These are phyloP conservation scores for Echites panduratus DNA, from an alignment of 257 asterid species.

Conservation along the genomic window DNA sequence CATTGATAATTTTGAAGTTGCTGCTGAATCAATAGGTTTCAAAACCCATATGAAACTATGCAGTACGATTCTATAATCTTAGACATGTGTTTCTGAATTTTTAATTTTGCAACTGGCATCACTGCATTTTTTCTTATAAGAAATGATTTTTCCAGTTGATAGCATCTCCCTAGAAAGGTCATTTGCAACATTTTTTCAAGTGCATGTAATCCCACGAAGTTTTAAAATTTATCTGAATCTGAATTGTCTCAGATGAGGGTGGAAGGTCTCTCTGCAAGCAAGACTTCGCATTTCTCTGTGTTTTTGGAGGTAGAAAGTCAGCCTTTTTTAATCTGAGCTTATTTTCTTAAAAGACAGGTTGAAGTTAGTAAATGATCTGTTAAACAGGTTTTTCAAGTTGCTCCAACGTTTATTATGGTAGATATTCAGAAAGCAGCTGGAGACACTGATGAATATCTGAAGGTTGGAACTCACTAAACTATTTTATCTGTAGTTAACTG, in stretches of 20 bases:
- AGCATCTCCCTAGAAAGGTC: not conserved
- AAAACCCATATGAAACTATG: constrained; percentile 82
- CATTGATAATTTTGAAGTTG: constrained; percentile 54
- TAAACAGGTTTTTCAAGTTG: constrained; percentile 70
- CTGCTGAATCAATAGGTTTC: constrained; percentile 91
- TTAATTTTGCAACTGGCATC: not conserved
- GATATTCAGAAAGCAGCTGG: constrained; percentile 93
- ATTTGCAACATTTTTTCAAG: not conserved
- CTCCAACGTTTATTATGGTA: constrained; percentile 92
- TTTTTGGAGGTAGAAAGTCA: constrained; percentile 64
- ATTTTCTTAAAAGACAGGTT: constrained; percentile 8
- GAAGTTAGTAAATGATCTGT: constrained; percentile 8
- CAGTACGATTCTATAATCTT: constrained; percentile 34
- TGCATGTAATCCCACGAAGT: not conserved
- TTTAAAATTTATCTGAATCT: not conserved
- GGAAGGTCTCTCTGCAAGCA: constrained; percentile 80
- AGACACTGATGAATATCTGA: constrained; percentile 65
- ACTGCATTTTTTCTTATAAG: not conserved
- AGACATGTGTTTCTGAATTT: not conserved
- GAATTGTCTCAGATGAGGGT: constrained; percentile 69
- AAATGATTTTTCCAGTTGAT: not conserved
- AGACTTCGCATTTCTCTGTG: constrained; percentile 82
- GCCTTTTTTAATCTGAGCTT: not conserved
- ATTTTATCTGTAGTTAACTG: not conserved
- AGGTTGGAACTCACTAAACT: constrained; percentile 18